A percentile compares a stretch with the other conserved stretches of the same genome.
These are phyloP conservation scores for Scutellaria galericulata DNA, from an alignment of 257 asterid species.

Conservation along the genomic window DNA sequence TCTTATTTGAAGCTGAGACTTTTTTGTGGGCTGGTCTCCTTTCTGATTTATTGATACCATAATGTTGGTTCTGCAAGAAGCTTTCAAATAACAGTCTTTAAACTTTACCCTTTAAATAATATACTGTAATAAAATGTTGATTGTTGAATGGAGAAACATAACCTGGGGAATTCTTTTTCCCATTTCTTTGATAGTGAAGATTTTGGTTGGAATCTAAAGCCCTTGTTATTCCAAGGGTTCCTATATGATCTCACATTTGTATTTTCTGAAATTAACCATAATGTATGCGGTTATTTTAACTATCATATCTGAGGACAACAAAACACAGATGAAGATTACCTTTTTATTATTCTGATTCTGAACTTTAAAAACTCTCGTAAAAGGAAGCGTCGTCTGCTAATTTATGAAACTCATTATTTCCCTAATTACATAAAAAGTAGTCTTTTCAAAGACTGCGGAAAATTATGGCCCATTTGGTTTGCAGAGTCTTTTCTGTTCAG, in stretches of 20 bases:
- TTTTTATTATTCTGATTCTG: background rate
- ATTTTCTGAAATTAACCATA: slow-evolving; percentile 8
- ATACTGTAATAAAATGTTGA: background rate
- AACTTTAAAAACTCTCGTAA: background rate
- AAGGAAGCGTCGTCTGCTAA: slow-evolving; percentile 3
- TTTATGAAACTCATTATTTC: slow-evolving; percentile 13
- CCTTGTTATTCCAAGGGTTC: background rate
- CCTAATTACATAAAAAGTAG: slow-evolving; percentile 1
- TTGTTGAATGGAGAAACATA: background rate
- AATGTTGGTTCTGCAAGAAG: background rate
- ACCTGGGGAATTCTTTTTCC: background rate
- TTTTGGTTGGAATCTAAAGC: background rate
- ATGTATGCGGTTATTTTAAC: background rate
- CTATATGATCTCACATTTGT: background rate
- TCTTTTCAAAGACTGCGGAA: background rate
- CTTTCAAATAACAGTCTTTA: background rate
- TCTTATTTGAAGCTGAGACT: slow-evolving; percentile 7
- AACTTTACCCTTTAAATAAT: background rate
- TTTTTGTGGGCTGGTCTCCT: background rate
- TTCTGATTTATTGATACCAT: slow-evolving; percentile 8
- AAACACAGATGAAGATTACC: background rate
- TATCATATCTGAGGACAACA: slow-evolving; percentile 16
- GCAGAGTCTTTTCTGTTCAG: background rate
- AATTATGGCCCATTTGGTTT: slow-evolving; percentile 14
- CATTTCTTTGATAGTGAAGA: background rate